Evolutionary conservation across 176 grass and related monocot genomes (phyloP), one percentile per base, ranked within the genome.

Genomic region (Carex kokanica): DNA sequence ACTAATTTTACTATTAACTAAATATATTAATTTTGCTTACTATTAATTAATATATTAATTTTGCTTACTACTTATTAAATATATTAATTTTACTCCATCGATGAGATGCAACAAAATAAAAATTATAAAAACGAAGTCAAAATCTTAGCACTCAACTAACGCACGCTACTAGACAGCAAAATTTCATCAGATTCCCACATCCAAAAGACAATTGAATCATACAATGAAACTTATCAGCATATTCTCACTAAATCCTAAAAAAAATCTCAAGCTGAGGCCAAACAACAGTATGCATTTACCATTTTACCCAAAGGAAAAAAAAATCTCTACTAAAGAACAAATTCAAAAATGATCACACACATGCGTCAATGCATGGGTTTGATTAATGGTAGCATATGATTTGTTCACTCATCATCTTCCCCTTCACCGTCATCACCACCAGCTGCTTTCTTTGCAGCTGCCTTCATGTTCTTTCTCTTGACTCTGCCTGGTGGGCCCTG

Each of bases 401-500:
- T 15, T 84, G 63, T 83, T 82, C 84, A 87, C 27, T 86, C 86
- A 27, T 94, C 90, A 45, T 94, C 92, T 51, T 90, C 90, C 73
- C 72, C 87, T 34, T 88, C 92, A 51, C 88, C 92, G 41, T 86
- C 86, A 1, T 83, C 90, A 0, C 88, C 88, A 58, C 88, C 81
- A 31, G 88, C 79, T 3, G 90, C 88, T 84, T 94, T 90, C 84
- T 94, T 94, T 17, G 55, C 79, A 25, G 85, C 85, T 38, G 49
- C 65, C 79, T 83, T 87, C 81, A 40, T 53, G 57, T 94, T 94
- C 90, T 86, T 94, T 70, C 92, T 86, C 88, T 88, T 94, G 18
- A 94, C 92, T 65, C 92, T 90, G 84, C 92, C 90, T 82, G 92
- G 86, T 29, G 82, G 84, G 17, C 92, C 90, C 78, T 90, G 89